Evolutionary conservation across 179 eudicot genomes (phyloP).

Genomic region (Actinidia arguta): DNA sequence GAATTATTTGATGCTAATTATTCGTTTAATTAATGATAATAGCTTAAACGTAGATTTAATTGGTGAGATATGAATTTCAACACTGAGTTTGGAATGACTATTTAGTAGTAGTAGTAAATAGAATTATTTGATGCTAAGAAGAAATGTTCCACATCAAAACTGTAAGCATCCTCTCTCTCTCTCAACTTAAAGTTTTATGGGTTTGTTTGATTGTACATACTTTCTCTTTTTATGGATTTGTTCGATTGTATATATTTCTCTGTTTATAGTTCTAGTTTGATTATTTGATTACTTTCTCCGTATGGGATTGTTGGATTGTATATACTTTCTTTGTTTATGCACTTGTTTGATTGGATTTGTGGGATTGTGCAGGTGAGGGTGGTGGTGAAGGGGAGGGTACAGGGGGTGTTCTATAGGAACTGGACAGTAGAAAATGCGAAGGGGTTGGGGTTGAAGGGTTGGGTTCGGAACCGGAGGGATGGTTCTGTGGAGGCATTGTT

Average conservation of each 20-base stretch:
- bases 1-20: too few species aligned
- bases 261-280: too few species aligned
- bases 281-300: too few species aligned
- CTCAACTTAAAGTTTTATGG: neutral
- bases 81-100: too few species aligned
- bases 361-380: slow-evolving; percentile 63
- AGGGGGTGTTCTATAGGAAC: slow-evolving; percentile 83
- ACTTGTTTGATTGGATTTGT: neutral
- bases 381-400: slow-evolving; percentile 90
- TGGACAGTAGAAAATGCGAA: slow-evolving; percentile 89
- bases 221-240: neutral
- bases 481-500: slow-evolving; percentile 95
- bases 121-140: too few species aligned
- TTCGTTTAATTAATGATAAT: too few species aligned
- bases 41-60: too few species aligned
- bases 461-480: slow-evolving; percentile 90
- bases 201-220: neutral
- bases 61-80: too few species aligned
- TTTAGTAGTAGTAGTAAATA: too few species aligned
- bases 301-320: neutral
- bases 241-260: too few species aligned
- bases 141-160: too few species aligned
- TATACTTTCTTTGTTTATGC: neutral
- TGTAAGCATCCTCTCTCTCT: too few species aligned
- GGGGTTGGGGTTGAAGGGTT: slow-evolving; percentile 77